phyloP scores from a whole-genome alignment of 345 rosid genomes.

The Leavenworthia alabamica region DNA sequence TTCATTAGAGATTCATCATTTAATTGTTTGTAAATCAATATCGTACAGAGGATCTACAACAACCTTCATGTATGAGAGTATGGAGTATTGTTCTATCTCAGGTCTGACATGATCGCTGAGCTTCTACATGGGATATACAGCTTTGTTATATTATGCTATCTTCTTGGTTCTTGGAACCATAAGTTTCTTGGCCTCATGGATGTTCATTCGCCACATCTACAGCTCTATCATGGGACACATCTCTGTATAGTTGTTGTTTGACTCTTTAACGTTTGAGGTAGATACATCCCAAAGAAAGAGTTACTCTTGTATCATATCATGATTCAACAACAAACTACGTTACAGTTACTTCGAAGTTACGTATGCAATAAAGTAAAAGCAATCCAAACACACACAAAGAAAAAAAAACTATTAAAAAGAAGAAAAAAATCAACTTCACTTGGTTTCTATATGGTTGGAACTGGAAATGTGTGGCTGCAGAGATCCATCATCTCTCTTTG shows the following conservation, averaged over 20 bases:
- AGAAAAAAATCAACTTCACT: neutral
- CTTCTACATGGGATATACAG: slow-evolving; percentile 60
- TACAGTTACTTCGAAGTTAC: slow-evolving; percentile 17
- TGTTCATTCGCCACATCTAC: slow-evolving; percentile 52
- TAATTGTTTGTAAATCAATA: slow-evolving; percentile 51
- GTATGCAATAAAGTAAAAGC: slow-evolving; percentile 11
- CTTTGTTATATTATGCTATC: slow-evolving; percentile 59
- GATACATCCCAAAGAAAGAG: neutral
- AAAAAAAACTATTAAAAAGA: neutral
- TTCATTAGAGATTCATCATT: no score
- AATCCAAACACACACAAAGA: slow-evolving; percentile 13
- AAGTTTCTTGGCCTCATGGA: slow-evolving; percentile 56
- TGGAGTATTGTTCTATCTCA: slow-evolving; percentile 52
- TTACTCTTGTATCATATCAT: slow-evolving; percentile 6
- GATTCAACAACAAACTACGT: slow-evolving; percentile 20
- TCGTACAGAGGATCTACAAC: slow-evolving; percentile 57
- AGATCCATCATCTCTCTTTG: slow-evolving; percentile 2
- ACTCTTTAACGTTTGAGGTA: slow-evolving; percentile 2
- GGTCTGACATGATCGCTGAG: slow-evolving; percentile 63
- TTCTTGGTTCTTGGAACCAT: slow-evolving; percentile 67
- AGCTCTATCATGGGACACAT: slow-evolving; percentile 25
- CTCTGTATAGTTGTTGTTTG: slow-evolving; percentile 15
- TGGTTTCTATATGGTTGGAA: slow-evolving; percentile 8
- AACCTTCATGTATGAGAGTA: slow-evolving; percentile 65
- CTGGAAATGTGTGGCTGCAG: slow-evolving; percentile 4